A percentile compares a stretch with the other conserved stretches of the same genome.
Evolutionary conservation across 305 asterid genomes (phyloP).

Genomic region (Solanum aculeatissimum): DNA sequence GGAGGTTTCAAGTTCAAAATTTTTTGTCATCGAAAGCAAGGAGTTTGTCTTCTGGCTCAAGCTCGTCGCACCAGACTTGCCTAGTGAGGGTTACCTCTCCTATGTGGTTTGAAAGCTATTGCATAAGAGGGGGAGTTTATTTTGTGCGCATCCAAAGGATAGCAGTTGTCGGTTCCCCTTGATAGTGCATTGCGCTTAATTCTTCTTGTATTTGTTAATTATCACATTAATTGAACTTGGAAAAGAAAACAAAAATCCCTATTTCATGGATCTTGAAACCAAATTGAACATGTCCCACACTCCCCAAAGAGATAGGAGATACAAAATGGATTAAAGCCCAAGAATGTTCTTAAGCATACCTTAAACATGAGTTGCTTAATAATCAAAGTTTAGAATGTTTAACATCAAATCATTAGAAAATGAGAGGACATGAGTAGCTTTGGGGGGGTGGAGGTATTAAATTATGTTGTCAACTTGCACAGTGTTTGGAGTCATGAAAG

Average conservation of each 20-base stretch:
- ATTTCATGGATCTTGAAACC: background rate
- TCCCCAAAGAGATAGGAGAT: background rate
- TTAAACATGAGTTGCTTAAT: background rate
- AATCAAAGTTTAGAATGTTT: background rate
- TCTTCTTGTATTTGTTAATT: background rate
- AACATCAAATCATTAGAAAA: background rate
- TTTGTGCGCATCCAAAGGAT: too few species aligned
- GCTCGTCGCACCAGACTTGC: too few species aligned
- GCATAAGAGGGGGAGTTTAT: too few species aligned
- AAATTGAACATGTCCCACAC: background rate
- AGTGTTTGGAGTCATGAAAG: constrained; percentile 4
- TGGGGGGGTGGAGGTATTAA: background rate
- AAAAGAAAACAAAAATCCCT: background rate
- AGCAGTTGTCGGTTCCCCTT: too few species aligned
- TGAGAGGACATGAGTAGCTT: background rate
- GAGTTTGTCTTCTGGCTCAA: too few species aligned
- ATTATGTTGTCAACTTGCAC: constrained; percentile 8
- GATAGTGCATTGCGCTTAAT: too few species aligned
- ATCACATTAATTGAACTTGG: background rate
- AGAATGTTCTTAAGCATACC: background rate
- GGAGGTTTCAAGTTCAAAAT: too few species aligned
- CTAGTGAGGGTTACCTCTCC: too few species aligned
- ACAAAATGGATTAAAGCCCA: background rate
- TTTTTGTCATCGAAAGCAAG: too few species aligned
- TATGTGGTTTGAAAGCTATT: too few species aligned